A percentile compares a stretch with the other conserved stretches of the same genome.
These are phyloP conservation scores for Backusella tarrabulga DNA, from an alignment of 192 early-diverging fungal genomes.

Conservation along the genomic window DNA sequence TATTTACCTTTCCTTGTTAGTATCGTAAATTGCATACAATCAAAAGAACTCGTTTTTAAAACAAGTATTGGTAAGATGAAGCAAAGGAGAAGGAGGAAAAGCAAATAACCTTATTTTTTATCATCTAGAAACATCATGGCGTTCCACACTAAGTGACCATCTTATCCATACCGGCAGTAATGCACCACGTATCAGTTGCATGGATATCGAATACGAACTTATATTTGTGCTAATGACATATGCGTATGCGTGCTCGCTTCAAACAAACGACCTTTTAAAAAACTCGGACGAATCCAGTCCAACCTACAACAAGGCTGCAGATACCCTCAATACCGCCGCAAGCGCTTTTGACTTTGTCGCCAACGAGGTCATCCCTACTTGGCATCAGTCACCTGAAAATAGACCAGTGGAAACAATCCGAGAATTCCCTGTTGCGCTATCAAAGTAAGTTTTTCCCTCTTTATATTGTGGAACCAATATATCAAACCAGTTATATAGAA, in stretches of 20 bases:
- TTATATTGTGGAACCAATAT: background rate
- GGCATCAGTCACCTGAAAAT: constrained; percentile 27
- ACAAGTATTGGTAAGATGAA: constrained; percentile 28
- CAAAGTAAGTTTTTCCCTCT: constrained; percentile 38
- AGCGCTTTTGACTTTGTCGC: constrained; percentile 53
- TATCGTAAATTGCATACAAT: constrained; percentile 40
- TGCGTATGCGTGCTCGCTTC: constrained; percentile 48
- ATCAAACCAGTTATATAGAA: constrained; percentile 22
- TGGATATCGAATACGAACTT: constrained; percentile 52
- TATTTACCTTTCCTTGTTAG: constrained; percentile 48
- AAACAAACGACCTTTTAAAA: constrained; percentile 25
- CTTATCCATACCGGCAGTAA: constrained; percentile 44
- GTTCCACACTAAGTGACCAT: constrained; percentile 47
- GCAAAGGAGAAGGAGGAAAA: background rate
- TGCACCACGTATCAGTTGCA: constrained; percentile 44
- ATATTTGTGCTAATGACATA: constrained; percentile 56
- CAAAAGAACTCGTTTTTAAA: constrained; percentile 29
- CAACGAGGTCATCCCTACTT: constrained; percentile 44
- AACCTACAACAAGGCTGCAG: constrained; percentile 41
- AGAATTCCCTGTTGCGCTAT: constrained; percentile 39
- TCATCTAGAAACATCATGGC: constrained; percentile 54
- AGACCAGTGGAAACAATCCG: constrained; percentile 31
- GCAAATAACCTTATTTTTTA: background rate
- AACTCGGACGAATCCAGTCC: constrained; percentile 3
- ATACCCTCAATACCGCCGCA: constrained; percentile 49